Percentiles rank a stretch among this genome's conserved stretches.
phyloP scores from a whole-genome alignment of 2,329 filamentous ascomycete genomes.

The Clonostachys chloroleuca region DNA sequence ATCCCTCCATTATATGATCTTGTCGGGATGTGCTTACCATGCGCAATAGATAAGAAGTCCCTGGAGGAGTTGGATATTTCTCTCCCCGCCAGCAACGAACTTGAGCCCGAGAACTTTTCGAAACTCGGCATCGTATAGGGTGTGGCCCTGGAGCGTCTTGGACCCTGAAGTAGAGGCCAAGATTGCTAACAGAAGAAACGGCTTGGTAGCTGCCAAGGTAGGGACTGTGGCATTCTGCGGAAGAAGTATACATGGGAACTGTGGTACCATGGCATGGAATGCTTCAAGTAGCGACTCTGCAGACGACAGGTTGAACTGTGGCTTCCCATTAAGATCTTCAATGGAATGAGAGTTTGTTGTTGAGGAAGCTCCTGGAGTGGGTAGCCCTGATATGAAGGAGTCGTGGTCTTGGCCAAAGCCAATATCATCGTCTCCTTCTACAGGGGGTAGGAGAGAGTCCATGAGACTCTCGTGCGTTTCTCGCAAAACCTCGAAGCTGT shows the following conservation, averaged over 20 bases:
- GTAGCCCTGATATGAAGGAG: constrained; percentile 3
- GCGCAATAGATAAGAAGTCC: constrained; percentile 52
- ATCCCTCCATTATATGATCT: background rate
- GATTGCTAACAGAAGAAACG: constrained; percentile 50
- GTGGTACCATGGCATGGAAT: constrained; percentile 36
- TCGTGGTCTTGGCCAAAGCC: background rate
- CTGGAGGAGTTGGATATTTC: constrained; percentile 50
- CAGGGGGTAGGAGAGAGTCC: constrained; percentile 27
- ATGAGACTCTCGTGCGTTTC: constrained; percentile 35
- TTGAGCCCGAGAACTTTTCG: constrained; percentile 51
- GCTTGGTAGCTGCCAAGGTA: constrained; percentile 35
- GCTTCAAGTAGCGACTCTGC: constrained; percentile 36
- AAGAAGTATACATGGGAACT: constrained; percentile 39
- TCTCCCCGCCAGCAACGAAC: constrained; percentile 52
- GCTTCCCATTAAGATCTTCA: constrained; percentile 36
- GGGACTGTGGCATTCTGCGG: constrained; percentile 33
- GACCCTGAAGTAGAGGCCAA: constrained; percentile 44
- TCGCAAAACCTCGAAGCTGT: constrained; percentile 35
- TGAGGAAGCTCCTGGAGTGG: constrained; percentile 18
- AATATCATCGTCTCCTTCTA: constrained; percentile 11
- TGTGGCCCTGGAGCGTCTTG: constrained; percentile 43
- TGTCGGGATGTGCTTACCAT: constrained; percentile 34
- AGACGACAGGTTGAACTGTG: constrained; percentile 51
- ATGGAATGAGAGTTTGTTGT: constrained; percentile 22
- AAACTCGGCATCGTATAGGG: constrained; percentile 53